Evolutionary conservation across 1,139 yeast genomes (phyloP), one percentile per base, ranked within the genome.

Genomic region (Taiozyma sp.): DNA sequence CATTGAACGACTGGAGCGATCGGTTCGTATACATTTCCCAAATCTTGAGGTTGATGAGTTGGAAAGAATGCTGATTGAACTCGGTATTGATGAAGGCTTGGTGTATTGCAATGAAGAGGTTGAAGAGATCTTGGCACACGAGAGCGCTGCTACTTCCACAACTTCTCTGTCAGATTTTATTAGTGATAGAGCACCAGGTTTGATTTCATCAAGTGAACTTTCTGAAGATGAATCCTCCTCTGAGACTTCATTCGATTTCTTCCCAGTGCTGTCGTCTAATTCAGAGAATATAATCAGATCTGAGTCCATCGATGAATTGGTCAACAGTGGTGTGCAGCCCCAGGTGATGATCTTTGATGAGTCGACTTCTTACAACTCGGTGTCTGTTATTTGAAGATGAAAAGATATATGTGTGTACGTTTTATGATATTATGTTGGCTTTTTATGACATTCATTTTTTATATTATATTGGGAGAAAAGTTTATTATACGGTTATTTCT

Each of bases 11-110:
- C 60, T 60, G n/a, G 66, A 67, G 48, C 63, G 68, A 51, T 70
- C 74, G 28, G 67, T 80, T 44, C 67, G 81, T 54, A 76, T 82
- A 45, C 80, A 77, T 61, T 82, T 82, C 62, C 83, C 86, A 29
- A 82, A 81, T 62, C 75, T 82, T 57, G 84, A 81, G 54, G 67
- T 70, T 16, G 65, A 60, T 19, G 81, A 77, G 60, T 71, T 82
- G 63, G 84, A 81, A 61, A 55, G 55, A 22, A 66, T 82, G 49
- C 67, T 83, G 54, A 61, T 71, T 47, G 87, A 82, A 44, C 69
- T 76, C 52, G 78, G 75, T 41, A 74, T 83, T 13, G 62, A 72
- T 8, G 75, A 76, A 30, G 87, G 87, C 1, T 66, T 74, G 30
- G 78, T 80, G 13, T 67, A 70, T 54, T 72, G 63, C 0, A 63